Base-by-base conservation (phyloP, 306 rosid species). In the Mimosa pudica region DNA sequence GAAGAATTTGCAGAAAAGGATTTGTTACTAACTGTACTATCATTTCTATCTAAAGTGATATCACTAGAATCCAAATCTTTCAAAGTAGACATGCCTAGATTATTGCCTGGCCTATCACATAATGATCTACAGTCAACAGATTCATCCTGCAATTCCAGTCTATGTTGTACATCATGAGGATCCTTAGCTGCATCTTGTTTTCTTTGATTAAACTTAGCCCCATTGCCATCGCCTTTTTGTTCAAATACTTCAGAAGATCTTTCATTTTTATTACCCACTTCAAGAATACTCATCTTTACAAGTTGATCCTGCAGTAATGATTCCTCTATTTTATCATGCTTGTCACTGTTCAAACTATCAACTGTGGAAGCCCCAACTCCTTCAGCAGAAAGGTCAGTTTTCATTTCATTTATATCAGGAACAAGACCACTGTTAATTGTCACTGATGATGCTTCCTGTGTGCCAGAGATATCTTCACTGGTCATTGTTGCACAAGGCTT, bases 21-120 rank as follows among this genome's bases (percentile, higher is more conserved):
- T 79, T 87, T 89, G 33, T 58, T 74, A 73, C 76, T 75, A 82
- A 63, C 72, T 42, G 66, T 46, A 75, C 74, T 52, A 35, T 88
- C 88, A 41, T 77, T 81, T 85, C 74, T 84, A 41, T 44, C 82
- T 35, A 84, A 76, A 70, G 84, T 80, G 52, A 38, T 77, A 44
- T 60, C 84, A 79, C 63, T 76, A 45, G 82, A 79, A 74, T 79
- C 84, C 87, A 82, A 58, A 47, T 41, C 14, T 41, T 74, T 6
- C 48, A 83, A 64, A 33, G 79, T 45, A 74, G 74, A 69, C 38
- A 35, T 24, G 60, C 81, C 86, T 48, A 67, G 74, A 57, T 82
- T 61, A 77, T 72, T 85, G 18, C 70, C 33, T 6, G 5, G 62
- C 66, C 44, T 45, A 7, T 75, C 90, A 71, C 73, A 58, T 70